phyloP scores from a whole-genome alignment of 2,329 filamentous ascomycete genomes.

The Purpureocillium lavendulum region DNA sequence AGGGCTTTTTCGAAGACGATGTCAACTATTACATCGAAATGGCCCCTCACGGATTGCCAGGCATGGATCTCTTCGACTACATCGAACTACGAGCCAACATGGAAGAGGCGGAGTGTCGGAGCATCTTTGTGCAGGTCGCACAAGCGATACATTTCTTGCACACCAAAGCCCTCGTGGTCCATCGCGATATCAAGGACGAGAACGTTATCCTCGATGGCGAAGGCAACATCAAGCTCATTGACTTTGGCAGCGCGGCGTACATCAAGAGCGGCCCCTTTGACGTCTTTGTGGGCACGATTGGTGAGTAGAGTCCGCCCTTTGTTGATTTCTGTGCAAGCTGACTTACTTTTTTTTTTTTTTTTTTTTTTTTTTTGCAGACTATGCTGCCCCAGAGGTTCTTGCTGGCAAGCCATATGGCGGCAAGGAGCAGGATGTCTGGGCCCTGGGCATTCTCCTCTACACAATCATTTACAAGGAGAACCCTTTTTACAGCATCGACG shows the following conservation, averaged over 20 bases:
- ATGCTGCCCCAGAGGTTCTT: conserved; percentile 95
- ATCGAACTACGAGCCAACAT: conserved; percentile 95
- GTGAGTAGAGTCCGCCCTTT: conserved; percentile 48
- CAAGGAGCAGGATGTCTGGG: conserved; percentile 98
- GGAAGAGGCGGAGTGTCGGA: conserved; percentile 88
- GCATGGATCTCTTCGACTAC: conserved; percentile 98
- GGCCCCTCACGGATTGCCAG: conserved; percentile 86
- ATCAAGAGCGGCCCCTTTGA: conserved; percentile 98
- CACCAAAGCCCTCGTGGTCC: conserved; percentile 82
- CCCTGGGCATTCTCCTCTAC: conserved; percentile 90
- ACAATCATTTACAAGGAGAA: conserved; percentile 99
- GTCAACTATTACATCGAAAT: conserved; percentile 99
- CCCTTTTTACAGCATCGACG: conserved; percentile 96
- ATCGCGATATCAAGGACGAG: conserved; percentile 98
- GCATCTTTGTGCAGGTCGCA: conserved; percentile 91
- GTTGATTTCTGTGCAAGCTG: background rate
- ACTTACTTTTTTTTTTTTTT: conserved; percentile 3
- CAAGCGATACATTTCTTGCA: conserved; percentile 87
- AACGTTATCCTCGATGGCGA: conserved; percentile 95
- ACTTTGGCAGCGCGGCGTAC: conserved; percentile 96
- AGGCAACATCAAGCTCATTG: conserved; percentile 91
- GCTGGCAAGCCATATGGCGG: conserved; percentile 86
- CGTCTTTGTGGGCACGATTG: conserved; percentile 97
- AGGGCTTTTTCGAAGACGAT: conserved; percentile 69
- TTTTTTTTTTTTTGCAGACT: conserved; percentile 53